Conservation (phyloP, 2,329 filamentous ascomycete species). For the Lecanicillium sp. region DNA sequence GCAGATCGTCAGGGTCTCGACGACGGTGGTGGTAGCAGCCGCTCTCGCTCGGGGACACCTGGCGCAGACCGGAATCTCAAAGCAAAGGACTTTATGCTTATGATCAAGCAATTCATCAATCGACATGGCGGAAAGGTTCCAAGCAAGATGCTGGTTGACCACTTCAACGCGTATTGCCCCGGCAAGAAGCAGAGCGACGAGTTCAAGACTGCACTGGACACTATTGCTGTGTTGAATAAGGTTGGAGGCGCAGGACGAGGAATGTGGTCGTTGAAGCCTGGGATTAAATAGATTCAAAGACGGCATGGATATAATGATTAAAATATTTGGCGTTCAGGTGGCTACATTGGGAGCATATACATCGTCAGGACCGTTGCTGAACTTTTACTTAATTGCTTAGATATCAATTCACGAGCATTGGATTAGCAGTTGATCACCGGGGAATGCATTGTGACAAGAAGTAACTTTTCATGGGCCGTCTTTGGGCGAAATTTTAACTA, state of each 20-base stretch:
- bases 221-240: constrained; percentile 65
- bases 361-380: too few relatives aligned
- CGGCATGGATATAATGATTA: background rate
- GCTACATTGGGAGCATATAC: too few relatives aligned
- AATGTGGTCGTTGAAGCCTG: constrained; percentile 44
- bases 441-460: constrained; percentile 18
- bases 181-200: constrained; percentile 60
- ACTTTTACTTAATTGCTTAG: too few relatives aligned
- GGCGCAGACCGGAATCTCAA: constrained; percentile 30
- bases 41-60: constrained; percentile 39
- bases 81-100: constrained; percentile 56
- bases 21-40: constrained; percentile 33
- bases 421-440: constrained; percentile 3
- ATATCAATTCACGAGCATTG: background rate
- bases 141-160: constrained; percentile 80
- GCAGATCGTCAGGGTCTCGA: constrained; percentile 47
- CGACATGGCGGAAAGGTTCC: constrained; percentile 71
- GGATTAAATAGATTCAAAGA: constrained; percentile 15
- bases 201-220: constrained; percentile 74
- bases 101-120: constrained; percentile 74
- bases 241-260: constrained; percentile 42
- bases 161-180: constrained; percentile 74
- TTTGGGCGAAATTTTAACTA: constrained; percentile 35
- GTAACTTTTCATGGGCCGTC: constrained; percentile 33
- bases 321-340: too few relatives aligned